Evolutionary conservation across 768 basidiomycete genomes (phyloP), one percentile per base, ranked within the genome.

Genomic region (Tulasnella sp.): DNA sequence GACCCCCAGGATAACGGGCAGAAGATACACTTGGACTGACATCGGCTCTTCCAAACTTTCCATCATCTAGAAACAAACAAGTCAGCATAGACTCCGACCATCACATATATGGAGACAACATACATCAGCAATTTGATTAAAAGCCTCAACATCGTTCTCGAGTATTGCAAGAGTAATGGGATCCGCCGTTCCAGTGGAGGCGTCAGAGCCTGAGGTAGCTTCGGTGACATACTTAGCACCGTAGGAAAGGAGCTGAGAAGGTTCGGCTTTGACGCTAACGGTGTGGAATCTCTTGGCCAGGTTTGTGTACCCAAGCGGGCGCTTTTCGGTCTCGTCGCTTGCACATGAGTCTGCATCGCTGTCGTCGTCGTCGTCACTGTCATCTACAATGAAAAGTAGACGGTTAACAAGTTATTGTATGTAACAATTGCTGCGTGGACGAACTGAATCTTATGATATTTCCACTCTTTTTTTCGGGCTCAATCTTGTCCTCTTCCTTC

Each of bases 281-380:
- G 84, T 80, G 0, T 90, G 89, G 0, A 88, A 85, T 3, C 87
- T 85, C 36, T 86, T 87, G 24, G 90, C 88, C 77, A 92, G 87
- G 82, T 91, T 90, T 16, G 88, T 84, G 82, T 91, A 89, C 68
- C 86, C 87, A 79, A 87, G 12, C 6, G 62, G 73, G 86, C 83
- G 27, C 83, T 83, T 76, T 84, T 84, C 46, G 38, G 78, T 79
- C 24, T 74, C 79, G 39, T 36, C 78, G 39, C 78, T 76, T 31
- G 44, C 58, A 62, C 77, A 68, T 10, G 74, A 80, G 6, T 73
- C 40, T 21, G 86, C 86, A 2, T 87, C 86, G 36, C 85, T 86
- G 74, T 88, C 85, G n/a, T 87, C 88, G 58, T 85, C 85, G 62
- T 85, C 85, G 40, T 85, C 86, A 19, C 86, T 88, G 6, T 80